Percentiles rank a stretch among this genome's conserved stretches.
Evolutionary conservation across 2,329 filamentous ascomycete genomes (phyloP).

Genomic region (Colletotrichum truncatum): DNA sequence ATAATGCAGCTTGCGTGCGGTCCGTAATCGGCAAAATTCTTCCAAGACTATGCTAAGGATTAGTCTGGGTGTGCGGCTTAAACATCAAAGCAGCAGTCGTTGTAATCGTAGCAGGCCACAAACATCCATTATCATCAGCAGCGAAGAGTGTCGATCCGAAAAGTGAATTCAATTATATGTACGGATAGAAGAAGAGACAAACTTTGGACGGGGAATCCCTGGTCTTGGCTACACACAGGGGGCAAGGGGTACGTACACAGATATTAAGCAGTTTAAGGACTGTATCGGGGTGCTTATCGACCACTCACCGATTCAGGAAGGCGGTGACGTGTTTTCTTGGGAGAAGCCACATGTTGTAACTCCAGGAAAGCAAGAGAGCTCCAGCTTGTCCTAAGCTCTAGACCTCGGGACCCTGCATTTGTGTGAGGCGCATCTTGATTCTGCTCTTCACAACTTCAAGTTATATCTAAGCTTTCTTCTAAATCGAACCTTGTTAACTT

Average conservation of each 20-base stretch:
- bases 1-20: constrained; percentile 1
- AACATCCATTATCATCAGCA: too few relatives aligned
- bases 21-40: background rate
- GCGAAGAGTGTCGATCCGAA: too few relatives aligned
- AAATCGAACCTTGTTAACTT: too few relatives aligned
- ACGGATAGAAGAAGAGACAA: too few relatives aligned
- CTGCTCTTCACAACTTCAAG: background rate
- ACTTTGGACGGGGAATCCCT: too few relatives aligned
- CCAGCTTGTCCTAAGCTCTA: constrained; percentile 9
- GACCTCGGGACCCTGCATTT: constrained; percentile 2
- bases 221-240: too few relatives aligned
- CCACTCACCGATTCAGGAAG: constrained; percentile 15
- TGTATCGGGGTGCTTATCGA: too few relatives aligned
- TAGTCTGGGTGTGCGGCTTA: background rate
- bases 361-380: constrained; percentile 14
- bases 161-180: too few relatives aligned
- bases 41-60: background rate
- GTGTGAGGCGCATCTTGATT: background rate
- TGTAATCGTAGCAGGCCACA: too few relatives aligned
- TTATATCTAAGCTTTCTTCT: background rate
- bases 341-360: constrained; percentile 26
- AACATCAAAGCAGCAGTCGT: background rate
- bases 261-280: too few relatives aligned
- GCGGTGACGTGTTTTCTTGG: constrained; percentile 16
- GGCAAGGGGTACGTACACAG: too few relatives aligned